Base-by-base conservation (phyloP, 345 rosid species). In the Bretschneidera sinensis region DNA sequence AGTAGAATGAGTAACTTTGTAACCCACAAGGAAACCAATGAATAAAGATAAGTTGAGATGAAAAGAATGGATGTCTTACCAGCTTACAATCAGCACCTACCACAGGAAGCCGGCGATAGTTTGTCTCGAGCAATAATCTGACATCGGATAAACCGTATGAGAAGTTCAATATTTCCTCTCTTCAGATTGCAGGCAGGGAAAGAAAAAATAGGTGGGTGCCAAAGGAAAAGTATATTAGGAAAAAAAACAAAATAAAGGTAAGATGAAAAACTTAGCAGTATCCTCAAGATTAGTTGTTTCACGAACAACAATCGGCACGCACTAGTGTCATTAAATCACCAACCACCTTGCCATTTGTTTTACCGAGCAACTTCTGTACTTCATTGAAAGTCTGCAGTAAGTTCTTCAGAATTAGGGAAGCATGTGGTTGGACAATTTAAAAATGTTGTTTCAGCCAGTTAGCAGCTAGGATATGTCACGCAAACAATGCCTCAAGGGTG, bases 251-350 rank as follows among this genome's bases (percentile, higher is more conserved):
- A 64, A 63, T 16, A 20, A 33, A 24, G 43, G 25, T 48, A 55
- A 25, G 21, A 21, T 33, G 65, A 60, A 14, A 24, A 67, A 92
- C 97, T 87, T 92, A 33, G 96, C 97, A 67, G 94, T 96, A 77
- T 92, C 94, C 82, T 87, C 92, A 0, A 89, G 85, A 68, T 92
- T 92, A 34, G 90, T 89, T 48, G 84, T 71, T 75, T 87, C 87
- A 48, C 84, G 83, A 65, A 89, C 89, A 28, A 92, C 98, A 23
- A 83, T 43, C 19, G 92, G 96, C 35, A n/a, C n/a, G n/a, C n/a
- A 95, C 95, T 1, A 92, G 88, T 2, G 98, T 89, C 97, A 87
- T 89, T 61, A 92, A 61, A 62, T 89, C 97, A 13, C 92, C 97
- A 64, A 89, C 84, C 25, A 89, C 72, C 71, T 89, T 82, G 53